A percentile compares a stretch with the other conserved stretches of the same genome.
phyloP scores from a whole-genome alignment of 2,329 filamentous ascomycete genomes.

The Ustulina deusta region DNA sequence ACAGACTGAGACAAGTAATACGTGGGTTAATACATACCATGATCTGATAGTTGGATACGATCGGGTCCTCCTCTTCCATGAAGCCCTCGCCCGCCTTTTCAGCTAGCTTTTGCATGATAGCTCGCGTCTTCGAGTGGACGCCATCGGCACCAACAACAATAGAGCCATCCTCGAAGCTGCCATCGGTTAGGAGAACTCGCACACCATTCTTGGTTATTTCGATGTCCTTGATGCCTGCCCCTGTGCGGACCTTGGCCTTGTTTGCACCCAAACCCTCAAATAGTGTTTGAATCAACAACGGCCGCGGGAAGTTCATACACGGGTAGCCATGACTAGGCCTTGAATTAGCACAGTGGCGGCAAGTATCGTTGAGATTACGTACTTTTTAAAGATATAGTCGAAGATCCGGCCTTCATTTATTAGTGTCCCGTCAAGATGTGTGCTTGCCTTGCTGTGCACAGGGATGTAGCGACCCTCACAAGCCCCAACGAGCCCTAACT shows the following conservation, averaged over 20 bases:
- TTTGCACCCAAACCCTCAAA: conserved; percentile 19
- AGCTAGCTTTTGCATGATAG: conserved; percentile 34
- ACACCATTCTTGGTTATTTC: conserved; percentile 32
- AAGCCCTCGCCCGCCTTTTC: conserved; percentile 24
- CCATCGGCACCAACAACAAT: conserved; percentile 40
- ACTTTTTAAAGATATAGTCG: conserved; percentile 19
- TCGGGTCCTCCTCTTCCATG: conserved; percentile 30
- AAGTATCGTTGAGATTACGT: background rate
- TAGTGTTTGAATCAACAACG: conserved; percentile 26
- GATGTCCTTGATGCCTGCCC: conserved; percentile 26
- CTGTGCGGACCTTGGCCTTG: conserved; percentile 28
- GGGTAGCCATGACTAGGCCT: conserved; percentile 33
- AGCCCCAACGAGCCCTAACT: conserved; percentile 28
- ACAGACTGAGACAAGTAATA: background rate
- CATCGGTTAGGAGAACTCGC: conserved; percentile 32
- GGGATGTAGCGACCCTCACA: conserved; percentile 34
- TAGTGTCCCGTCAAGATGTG: conserved; percentile 26
- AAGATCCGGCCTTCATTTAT: conserved; percentile 16
- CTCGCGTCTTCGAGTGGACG: conserved; percentile 34
- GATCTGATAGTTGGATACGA: conserved; percentile 33
- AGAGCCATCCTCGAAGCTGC: conserved; percentile 36
- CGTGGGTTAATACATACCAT: conserved; percentile 21
- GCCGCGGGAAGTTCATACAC: conserved; percentile 36
- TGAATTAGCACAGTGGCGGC: background rate
- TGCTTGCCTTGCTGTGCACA: conserved; percentile 17